These are phyloP conservation scores for Cyclotella sp. DNA, from an alignment of 108 stramenopile genomes.

Conservation along the genomic window DNA sequence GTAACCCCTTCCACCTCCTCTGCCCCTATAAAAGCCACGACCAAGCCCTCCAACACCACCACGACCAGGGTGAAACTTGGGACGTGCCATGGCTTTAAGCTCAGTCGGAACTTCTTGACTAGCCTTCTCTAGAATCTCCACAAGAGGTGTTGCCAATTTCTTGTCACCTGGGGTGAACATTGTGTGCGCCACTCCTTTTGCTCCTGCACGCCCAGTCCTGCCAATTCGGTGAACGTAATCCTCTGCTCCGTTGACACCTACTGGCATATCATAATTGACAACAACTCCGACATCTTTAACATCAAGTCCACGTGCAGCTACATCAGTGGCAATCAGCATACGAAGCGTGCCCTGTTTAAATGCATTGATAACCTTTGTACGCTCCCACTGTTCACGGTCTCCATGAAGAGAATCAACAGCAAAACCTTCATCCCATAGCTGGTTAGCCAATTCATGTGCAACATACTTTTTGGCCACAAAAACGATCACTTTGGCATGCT, in stretches of 20 bases:
- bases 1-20: conserved; percentile 56
- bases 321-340: conserved; percentile 98
- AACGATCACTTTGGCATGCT: conserved; percentile 87
- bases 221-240: conserved; percentile 97
- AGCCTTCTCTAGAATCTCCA: conserved; percentile 84
- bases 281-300: conserved; percentile 98
- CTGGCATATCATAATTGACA: conserved; percentile 98
- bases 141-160: conserved; percentile 83
- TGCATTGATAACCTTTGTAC: conserved; percentile 93
- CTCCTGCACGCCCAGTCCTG: conserved; percentile 93
- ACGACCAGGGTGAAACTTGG: conserved; percentile 48
- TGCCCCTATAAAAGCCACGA: conserved; percentile 61
- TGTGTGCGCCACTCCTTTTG: conserved; percentile 90
- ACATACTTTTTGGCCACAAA: conserved; percentile 90
- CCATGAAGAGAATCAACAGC: conserved; percentile 97
- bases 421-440: conserved; percentile 91
- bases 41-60: conserved; percentile 58
- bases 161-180: conserved; percentile 90
- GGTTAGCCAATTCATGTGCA: conserved; percentile 89
- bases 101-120: conserved; percentile 84
- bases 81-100: conserved; percentile 78
- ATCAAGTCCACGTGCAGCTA: conserved; percentile 97
- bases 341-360: conserved; percentile 91
- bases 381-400: conserved; percentile 95
- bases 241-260: conserved; percentile 87